These are phyloP conservation scores for Verticillium isaacii DNA, from an alignment of 2,329 filamentous ascomycete species.

Conservation along the genomic window DNA sequence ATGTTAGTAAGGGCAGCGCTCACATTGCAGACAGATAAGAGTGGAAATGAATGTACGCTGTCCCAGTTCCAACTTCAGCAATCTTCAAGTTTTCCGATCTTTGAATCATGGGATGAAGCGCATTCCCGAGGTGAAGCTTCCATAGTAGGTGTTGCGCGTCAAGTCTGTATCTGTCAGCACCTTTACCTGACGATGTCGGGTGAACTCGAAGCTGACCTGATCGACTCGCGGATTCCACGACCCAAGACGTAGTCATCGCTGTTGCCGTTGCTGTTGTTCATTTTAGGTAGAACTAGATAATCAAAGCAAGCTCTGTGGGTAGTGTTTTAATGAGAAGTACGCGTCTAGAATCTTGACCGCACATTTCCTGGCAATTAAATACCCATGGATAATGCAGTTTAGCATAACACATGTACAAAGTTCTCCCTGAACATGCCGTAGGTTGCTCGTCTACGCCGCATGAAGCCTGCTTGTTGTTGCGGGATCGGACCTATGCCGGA, in stretches of 20 bases:
- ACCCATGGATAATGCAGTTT: too few species aligned
- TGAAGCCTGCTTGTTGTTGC: too few species aligned
- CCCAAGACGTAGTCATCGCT: not conserved
- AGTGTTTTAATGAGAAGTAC: too few species aligned
- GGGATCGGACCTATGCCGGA: not conserved
- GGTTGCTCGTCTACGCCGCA: too few species aligned
- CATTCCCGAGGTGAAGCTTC: not conserved
- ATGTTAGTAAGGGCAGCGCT: not conserved
- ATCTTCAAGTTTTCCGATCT: not conserved
- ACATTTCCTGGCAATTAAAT: too few species aligned
- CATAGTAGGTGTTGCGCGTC: not conserved
- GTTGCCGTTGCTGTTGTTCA: not conserved
- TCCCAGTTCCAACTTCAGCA: not conserved
- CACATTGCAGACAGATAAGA: not conserved
- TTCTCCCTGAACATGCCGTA: too few species aligned
- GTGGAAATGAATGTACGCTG: not conserved
- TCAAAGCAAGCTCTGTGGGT: too few species aligned
- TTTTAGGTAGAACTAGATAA: not conserved
- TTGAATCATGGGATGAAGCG: not conserved
- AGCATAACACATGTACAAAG: too few species aligned
- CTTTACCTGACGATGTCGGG: too few species aligned
- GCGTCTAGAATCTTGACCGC: too few species aligned
- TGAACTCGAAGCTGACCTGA: not conserved
- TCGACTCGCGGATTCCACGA: not conserved
- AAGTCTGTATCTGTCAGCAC: not conserved